Evolutionary conservation across 2,329 filamentous ascomycete species (phyloP), one percentile per base, ranked within the genome.

Genomic region (Colletotrichum trifolii): DNA sequence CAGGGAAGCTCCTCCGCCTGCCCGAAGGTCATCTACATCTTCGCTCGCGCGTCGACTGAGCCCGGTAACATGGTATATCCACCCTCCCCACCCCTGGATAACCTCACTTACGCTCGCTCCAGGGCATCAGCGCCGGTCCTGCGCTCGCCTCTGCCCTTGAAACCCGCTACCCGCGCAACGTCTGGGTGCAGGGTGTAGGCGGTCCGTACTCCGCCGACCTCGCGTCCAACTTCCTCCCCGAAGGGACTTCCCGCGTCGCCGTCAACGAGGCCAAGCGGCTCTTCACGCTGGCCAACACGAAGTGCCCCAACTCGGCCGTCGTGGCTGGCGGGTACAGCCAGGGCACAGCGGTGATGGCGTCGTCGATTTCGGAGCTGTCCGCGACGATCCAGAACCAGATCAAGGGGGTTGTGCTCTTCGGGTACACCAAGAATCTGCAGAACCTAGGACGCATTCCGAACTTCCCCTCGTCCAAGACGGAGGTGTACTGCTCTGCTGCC

Each of bases 171-270:
- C 38, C 71, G 73, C 50, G 56, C 61, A 4, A 71, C 15, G 66
- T 80, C 62, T 79, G 77, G 77, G 75, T 82, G 25, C 81, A 83
- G 67, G 82, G 82, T 12, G 79, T 84, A 12, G 77, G 77, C 6
- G 73, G 73, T 33, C 67, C 73, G 2, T 84, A 84, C 71, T 70
- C 60, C 1, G 80, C 79, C 0, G 67, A 67, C 1, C 46, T 82
- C 0, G 59, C 69, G 1, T 72, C 74, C 33, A 82, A 82, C 66
- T 71, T 74, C 43, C 72, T 79, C 1, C 75, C 78, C 3, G 67
- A 71, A 2, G 79, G 80, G 43, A 81, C 80, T 1, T 72, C 73
- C 40, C 47, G 48, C 5, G 73, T 64, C 6, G 77, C 79, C 38
- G 82, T 84, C 61, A 59, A 72, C 1, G 80, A 80, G 58, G 80